Conservation (phyloP, 495 filamentous ascomycete genomes). For the Xylaria castorea region DNA sequence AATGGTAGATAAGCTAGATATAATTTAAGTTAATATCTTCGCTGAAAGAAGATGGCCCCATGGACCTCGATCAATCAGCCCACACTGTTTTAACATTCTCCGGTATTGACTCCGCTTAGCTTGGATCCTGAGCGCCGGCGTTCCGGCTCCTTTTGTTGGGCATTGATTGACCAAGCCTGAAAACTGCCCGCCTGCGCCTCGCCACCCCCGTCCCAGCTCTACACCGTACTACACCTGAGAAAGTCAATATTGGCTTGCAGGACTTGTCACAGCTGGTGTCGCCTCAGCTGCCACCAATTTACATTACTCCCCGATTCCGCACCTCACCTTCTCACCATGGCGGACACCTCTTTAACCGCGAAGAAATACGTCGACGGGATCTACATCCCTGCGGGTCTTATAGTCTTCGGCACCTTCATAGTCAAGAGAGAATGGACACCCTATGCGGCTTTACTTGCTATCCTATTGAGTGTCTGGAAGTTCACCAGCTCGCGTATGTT, state of each 20-base stretch:
- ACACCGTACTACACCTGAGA: neutral
- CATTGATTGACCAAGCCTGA: conserved; percentile 3
- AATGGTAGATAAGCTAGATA: neutral
- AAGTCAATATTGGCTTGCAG: conserved; percentile 12
- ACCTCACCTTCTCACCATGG: conserved; percentile 31
- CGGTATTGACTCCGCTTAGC: neutral
- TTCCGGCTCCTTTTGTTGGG: conserved; percentile 14
- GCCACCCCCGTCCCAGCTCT: conserved; percentile 1
- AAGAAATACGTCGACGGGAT: conserved; percentile 69
- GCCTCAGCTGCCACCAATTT: conserved; percentile 6
- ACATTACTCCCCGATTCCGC: conserved; percentile 23
- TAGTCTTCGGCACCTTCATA: conserved; percentile 76
- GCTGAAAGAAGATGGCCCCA: neutral
- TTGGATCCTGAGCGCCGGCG: conserved; percentile 12
- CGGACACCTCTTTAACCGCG: conserved; percentile 36
- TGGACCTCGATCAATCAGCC: conserved; percentile 22
- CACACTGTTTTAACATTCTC: conserved; percentile 14
- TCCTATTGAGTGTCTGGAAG: conserved; percentile 68
- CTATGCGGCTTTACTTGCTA: conserved; percentile 70
- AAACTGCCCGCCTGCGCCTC: neutral
- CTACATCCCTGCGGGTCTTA: conserved; percentile 83
- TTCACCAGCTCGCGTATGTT: conserved; percentile 64
- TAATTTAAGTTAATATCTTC: neutral
- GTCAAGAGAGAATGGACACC: conserved; percentile 79
- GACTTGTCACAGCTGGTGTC: neutral